These are phyloP conservation scores for Raddia guianensis DNA, from an alignment of 176 grass and related monocot species.

Conservation along the genomic window DNA sequence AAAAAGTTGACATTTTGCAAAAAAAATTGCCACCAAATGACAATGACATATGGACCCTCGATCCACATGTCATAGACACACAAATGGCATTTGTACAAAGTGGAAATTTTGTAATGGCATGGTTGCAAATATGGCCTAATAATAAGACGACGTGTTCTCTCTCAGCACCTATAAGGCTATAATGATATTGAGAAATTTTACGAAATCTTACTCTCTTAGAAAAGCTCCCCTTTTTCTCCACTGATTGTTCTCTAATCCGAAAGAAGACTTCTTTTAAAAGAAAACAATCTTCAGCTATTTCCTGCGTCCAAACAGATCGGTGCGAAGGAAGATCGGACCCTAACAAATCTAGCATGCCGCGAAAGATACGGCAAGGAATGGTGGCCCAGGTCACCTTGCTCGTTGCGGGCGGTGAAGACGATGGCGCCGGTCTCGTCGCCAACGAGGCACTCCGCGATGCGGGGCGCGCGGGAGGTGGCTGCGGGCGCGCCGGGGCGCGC, in stretches of 20 bases:
- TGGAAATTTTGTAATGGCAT: too few species aligned
- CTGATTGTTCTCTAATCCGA: background rate
- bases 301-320: conserved; percentile 16
- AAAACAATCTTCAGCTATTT: background rate
- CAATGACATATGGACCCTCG: too few species aligned
- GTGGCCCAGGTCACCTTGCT: conserved; percentile 58
- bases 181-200: background rate
- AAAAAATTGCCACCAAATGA: too few species aligned
- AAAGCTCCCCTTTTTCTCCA: background rate
- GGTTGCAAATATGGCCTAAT: background rate
- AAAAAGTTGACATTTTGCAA: too few species aligned
- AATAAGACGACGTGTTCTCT: background rate
- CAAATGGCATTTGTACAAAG: too few species aligned
- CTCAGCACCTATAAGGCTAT: background rate
- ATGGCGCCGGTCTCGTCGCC: conserved; percentile 82
- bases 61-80: too few species aligned
- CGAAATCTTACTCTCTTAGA: background rate
- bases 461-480: conserved; percentile 55
- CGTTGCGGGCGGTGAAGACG: conserved; percentile 90
- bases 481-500: conserved; percentile 39
- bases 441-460: conserved; percentile 85
- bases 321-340: background rate
- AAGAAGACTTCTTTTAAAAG: too few species aligned
- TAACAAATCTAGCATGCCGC: background rate
- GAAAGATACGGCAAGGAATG: background rate